Evolutionary conservation across 257 asterid genomes (phyloP).

Genomic region (Solanum gandarillasii): DNA sequence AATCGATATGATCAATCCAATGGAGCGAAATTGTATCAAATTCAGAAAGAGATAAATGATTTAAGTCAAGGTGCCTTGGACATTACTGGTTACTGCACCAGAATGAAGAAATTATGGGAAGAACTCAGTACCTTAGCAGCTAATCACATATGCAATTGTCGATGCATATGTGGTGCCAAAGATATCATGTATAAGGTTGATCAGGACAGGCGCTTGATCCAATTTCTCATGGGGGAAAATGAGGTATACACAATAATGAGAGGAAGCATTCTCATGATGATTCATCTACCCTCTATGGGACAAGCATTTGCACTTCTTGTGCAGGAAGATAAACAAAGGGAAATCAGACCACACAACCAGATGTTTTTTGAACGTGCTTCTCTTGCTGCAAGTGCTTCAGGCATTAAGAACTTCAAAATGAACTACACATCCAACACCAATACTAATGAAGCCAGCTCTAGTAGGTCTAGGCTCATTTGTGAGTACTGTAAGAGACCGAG

Average conservation of each 20-base stretch:
- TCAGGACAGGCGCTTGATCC: not conserved
- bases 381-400: not conserved
- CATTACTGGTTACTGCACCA: not conserved
- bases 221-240: not conserved
- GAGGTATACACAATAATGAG: not conserved
- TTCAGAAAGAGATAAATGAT: not conserved
- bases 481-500: not conserved
- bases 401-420: not conserved
- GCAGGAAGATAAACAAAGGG: not conserved
- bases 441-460: not conserved
- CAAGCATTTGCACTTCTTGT: not conserved
- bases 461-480: not conserved
- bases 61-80: not conserved
- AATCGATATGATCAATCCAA: not conserved
- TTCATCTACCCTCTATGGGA: not conserved
- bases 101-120: too few relatives aligned
- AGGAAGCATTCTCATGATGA: not conserved
- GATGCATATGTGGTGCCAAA: not conserved
- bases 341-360: not conserved
- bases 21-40: not conserved
- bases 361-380: rapidly evolving
- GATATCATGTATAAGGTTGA: not conserved
- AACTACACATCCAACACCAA: not conserved
- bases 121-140: not conserved
- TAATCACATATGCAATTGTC: not conserved